phyloP scores from a whole-genome alignment of 1,139 yeast genomes.

The Scheffersomyces illinoinensis region DNA sequence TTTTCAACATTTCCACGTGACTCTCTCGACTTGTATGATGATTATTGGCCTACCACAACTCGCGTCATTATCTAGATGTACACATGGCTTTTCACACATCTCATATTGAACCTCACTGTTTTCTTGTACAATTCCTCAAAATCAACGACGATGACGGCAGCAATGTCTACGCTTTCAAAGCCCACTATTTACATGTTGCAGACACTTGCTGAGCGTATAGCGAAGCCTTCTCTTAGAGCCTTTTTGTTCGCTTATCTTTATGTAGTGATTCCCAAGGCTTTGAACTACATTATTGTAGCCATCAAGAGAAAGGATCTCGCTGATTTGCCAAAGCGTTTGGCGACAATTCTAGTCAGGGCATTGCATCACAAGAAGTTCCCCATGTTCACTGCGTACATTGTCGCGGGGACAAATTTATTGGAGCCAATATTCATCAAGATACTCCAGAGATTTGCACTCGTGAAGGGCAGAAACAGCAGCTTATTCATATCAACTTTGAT shows the following conservation, averaged over 20 bases:
- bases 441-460: constrained; percentile 10
- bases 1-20: neutral
- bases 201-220: constrained; percentile 13
- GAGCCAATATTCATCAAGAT: constrained; percentile 30
- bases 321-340: neutral
- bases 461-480: constrained; percentile 17
- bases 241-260: constrained; percentile 38
- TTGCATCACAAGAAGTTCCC: constrained; percentile 33
- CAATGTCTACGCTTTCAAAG: neutral
- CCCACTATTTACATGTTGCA: neutral
- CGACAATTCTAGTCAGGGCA: constrained; percentile 11
- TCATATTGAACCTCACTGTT: too few species aligned
- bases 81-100: too few species aligned
- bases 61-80: neutral
- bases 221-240: constrained; percentile 29
- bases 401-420: constrained; percentile 27
- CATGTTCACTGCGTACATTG: constrained; percentile 29
- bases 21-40: neutral
- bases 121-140: neutral
- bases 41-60: neutral
- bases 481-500: constrained; percentile 31
- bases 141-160: neutral
- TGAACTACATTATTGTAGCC: constrained; percentile 18
- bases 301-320: constrained; percentile 12
- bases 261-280: constrained; percentile 32